Evolutionary conservation across 352 stramenopile species (phyloP), one percentile per base, ranked within the genome.

Genomic region (Pythium monospermum): DNA sequence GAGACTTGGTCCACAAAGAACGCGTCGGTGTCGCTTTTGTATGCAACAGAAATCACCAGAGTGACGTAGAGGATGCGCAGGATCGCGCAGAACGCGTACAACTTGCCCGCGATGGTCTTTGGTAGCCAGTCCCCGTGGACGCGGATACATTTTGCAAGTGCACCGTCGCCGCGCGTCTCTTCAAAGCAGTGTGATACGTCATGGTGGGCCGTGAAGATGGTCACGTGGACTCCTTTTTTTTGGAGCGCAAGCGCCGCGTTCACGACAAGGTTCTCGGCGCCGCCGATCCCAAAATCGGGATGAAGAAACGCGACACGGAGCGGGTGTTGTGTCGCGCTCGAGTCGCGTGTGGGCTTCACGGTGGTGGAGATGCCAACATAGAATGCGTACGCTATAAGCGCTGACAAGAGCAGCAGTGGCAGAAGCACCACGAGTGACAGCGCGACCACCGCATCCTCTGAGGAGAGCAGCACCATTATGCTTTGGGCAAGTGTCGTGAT

Each of bases 201-300:
- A 66, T 98, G 97, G 61, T 98, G 94, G 15, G 96, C 95, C 22
- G 97, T 99, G 61, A 97, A 98, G 45, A 99, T 91, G 13, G 75
- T 76, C 5, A 98, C 88, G 21, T 81, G 58, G 40, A 84, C 77
- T 26, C 80, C 80, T 11, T 85, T 81, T 16, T 86, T 71, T 59
- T 97, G 81, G 37, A 97, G 71, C 28, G 81, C 89, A 18, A 97
- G 62, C 13, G 89, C 91, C 5, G 85, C 83, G 62, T 96, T 96
- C 32, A 98, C 88, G 16, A 98, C 78, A 36, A 97, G 82, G 64
- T 94, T 91, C 60, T 99, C 96, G 6, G 95, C 96, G 35, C 96
- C 96, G 48, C 97, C 97, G 49, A 99, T 98, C 36, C 97, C 97
- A 25, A 99, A 95, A 69, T 99, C 97, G 11, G 98, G 91, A 70